phyloP scores from a whole-genome alignment of 257 asterid genomes.

The Solanum okadae region DNA sequence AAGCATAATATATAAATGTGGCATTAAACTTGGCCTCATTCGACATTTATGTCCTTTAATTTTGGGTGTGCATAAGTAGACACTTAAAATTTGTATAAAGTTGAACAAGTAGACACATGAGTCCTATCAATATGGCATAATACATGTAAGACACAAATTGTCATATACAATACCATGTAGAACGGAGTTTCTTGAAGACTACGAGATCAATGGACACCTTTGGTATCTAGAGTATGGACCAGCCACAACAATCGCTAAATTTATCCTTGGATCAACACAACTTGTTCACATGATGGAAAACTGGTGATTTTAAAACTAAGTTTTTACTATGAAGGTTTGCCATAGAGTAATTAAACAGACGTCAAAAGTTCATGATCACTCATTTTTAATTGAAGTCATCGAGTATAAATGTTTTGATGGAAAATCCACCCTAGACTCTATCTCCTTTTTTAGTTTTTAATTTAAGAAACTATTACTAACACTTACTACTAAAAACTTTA shows the following conservation, averaged over 20 bases:
- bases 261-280: neutral
- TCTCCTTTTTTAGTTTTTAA: neutral
- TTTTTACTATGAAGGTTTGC: neutral
- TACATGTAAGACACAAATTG: neutral
- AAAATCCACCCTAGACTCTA: neutral
- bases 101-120: neutral
- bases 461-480: neutral
- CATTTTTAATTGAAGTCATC: neutral
- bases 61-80: too few relatives aligned
- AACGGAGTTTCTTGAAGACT: neutral
- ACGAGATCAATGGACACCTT: neutral
- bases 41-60: accelerated
- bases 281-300: neutral
- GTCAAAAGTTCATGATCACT: neutral
- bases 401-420: neutral
- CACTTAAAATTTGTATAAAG: too few relatives aligned
- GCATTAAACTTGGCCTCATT: too few relatives aligned
- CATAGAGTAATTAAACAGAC: neutral
- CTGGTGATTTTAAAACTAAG: neutral
- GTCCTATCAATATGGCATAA: too few relatives aligned
- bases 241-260: neutral
- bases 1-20: neutral
- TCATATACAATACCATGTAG: too few relatives aligned
- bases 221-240: neutral
- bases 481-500: neutral